Evolutionary conservation across 2,329 filamentous ascomycete species (phyloP).

Genomic region (Nannizzia gypsea): DNA sequence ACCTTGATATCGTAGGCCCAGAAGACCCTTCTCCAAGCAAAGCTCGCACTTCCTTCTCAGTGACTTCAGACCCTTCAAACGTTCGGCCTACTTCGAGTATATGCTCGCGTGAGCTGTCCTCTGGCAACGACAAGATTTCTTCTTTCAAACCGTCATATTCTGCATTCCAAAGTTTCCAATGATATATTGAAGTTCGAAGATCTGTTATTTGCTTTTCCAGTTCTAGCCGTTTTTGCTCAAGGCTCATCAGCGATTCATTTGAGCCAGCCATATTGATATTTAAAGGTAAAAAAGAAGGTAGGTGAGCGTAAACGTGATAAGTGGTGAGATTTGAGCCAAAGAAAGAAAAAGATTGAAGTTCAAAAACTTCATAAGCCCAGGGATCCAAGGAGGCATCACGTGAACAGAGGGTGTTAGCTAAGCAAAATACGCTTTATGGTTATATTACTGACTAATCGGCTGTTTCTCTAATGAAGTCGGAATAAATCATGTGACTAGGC

Average conservation of each 20-base stretch:
- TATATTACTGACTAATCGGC: neutral
- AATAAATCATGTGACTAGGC: neutral
- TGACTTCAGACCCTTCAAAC: conserved; percentile 34
- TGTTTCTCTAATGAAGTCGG: too few species aligned
- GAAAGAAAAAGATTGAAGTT: too few species aligned
- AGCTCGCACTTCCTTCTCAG: conserved; percentile 43
- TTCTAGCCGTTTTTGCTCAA: conserved; percentile 62
- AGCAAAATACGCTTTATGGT: too few species aligned
- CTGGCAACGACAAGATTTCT: conserved; percentile 52
- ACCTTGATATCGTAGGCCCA: conserved; percentile 35
- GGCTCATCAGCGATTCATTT: conserved; percentile 35
- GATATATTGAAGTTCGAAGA: conserved; percentile 61
- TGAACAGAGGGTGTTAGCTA: too few species aligned
- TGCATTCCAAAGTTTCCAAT: conserved; percentile 84
- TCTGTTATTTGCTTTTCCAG: conserved; percentile 66
- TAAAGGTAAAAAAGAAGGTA: neutral
- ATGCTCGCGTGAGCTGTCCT: conserved; percentile 40
- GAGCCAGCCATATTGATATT: conserved; percentile 10
- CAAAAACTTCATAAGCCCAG: too few species aligned
- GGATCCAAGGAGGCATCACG: too few species aligned
- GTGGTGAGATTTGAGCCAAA: too few species aligned
- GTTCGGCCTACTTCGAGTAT: conserved; percentile 40
- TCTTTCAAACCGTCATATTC: conserved; percentile 87
- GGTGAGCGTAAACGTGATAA: neutral
- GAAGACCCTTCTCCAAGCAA: conserved; percentile 37